phyloP scores from a whole-genome alignment of 1,284 basidiomycete species.

The Irpex lacteus region DNA sequence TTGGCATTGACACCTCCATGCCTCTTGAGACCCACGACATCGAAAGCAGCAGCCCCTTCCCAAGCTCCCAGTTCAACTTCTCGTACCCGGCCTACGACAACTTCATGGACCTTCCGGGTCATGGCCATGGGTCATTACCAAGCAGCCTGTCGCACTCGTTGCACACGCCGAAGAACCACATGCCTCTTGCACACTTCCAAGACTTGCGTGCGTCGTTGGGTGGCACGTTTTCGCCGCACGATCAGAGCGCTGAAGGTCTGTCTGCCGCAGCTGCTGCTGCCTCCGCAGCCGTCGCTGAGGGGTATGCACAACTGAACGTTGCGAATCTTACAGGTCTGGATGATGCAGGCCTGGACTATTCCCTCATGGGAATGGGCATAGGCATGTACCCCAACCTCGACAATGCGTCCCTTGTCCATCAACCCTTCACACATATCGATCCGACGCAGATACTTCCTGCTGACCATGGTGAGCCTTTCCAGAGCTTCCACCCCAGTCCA shows the following conservation, averaged over 20 bases:
- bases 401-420: slow-evolving; percentile 25
- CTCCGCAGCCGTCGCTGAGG: slow-evolving; percentile 63
- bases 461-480: slow-evolving; percentile 43
- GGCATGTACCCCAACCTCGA: slow-evolving; percentile 51
- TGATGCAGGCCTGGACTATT: slow-evolving; percentile 54
- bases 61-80: slow-evolving; percentile 76
- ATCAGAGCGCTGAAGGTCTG: slow-evolving; percentile 40
- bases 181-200: slow-evolving; percentile 29
- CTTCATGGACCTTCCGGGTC: slow-evolving; percentile 51
- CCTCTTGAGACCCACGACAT: slow-evolving; percentile 23
- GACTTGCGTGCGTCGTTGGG: slow-evolving; percentile 29
- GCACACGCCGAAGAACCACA: slow-evolving; percentile 21
- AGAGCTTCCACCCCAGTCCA: slow-evolving; percentile 68
- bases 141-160: slow-evolving; percentile 16
- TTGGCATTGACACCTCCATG: slow-evolving; percentile 42
- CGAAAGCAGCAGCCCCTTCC: slow-evolving; percentile 53
- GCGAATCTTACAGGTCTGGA: slow-evolving; percentile 50
- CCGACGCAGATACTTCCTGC: slow-evolving; percentile 77
- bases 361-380: slow-evolving; percentile 53
- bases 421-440: slow-evolving; percentile 81
- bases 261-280: slow-evolving; percentile 64
- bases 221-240: slow-evolving; percentile 25
- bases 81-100: slow-evolving; percentile 67
- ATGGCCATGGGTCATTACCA: slow-evolving; percentile 16
- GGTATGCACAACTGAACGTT: slow-evolving; percentile 60